Percentiles rank a stretch among this genome's conserved stretches.
Conservation (phyloP, 1,284 basidiomycete genomes). For the Inonotus obliquus region DNA sequence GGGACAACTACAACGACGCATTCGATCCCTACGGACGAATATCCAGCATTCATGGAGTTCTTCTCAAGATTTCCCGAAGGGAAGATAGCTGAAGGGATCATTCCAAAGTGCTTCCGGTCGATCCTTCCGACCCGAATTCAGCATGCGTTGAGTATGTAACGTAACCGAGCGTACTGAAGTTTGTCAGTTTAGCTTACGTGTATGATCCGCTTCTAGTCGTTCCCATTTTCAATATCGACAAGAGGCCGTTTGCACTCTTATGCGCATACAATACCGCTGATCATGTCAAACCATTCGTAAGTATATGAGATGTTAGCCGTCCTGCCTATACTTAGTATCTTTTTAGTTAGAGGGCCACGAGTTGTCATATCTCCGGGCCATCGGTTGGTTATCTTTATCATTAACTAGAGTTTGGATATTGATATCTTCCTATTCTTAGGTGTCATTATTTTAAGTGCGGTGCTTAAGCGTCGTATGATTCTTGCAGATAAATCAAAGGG, state of each 20-base stretch:
- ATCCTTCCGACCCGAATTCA: conserved; percentile 79
- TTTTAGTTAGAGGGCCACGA: conserved; percentile 85
- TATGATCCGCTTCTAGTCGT: conserved; percentile 47
- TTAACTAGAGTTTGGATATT: conserved; percentile 17
- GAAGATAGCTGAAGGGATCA: conserved; percentile 78
- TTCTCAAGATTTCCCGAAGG: conserved; percentile 78
- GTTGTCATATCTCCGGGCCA: conserved; percentile 85
- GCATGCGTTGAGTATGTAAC: conserved; percentile 77
- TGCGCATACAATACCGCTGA: conserved; percentile 87
- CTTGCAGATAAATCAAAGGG: conserved; percentile 92
- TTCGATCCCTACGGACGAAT: conserved; percentile 63
- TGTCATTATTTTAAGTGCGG: conserved; percentile 91
- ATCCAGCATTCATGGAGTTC: conserved; percentile 68
- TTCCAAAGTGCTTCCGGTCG: conserved; percentile 72
- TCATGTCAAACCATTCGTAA: conserved; percentile 73
- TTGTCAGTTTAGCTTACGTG: not conserved
- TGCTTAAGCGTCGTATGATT: conserved; percentile 89
- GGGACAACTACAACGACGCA: conserved; percentile 43
- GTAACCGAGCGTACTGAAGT: not conserved
- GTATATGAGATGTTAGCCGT: conserved; percentile 24
- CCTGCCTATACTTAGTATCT: not conserved
- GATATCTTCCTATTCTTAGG: conserved; percentile 38
- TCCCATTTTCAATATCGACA: conserved; percentile 92
- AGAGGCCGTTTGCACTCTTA: conserved; percentile 87
- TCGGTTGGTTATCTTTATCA: conserved; percentile 41